These are phyloP conservation scores for Halophytophthora batemanensis DNA, from an alignment of 352 stramenopile genomes.

Conservation along the genomic window DNA sequence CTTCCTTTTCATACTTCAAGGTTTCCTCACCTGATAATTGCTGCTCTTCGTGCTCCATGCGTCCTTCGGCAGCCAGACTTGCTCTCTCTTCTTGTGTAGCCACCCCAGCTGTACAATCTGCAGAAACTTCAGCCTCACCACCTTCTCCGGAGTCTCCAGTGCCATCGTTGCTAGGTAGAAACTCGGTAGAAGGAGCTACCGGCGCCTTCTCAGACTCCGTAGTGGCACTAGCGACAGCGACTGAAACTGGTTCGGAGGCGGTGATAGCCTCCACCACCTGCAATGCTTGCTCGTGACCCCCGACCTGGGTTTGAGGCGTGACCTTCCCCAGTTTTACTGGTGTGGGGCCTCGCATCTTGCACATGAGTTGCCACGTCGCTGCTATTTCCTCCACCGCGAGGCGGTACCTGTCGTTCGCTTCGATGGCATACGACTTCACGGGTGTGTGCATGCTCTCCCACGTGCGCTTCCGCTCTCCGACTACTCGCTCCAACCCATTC, in stretches of 20 bases:
- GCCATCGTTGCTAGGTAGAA: too few relatives aligned
- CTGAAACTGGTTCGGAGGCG: conserved; percentile 14
- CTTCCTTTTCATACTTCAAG: too few relatives aligned
- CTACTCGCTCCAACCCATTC: conserved; percentile 27
- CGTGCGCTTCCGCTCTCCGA: conserved; percentile 43
- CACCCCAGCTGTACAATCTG: too few relatives aligned
- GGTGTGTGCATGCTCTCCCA: conserved; percentile 65
- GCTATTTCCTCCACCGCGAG: conserved; percentile 25
- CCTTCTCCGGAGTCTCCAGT: too few relatives aligned
- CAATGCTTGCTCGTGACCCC: not conserved
- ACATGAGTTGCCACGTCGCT: conserved; percentile 16
- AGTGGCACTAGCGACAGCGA: not conserved
- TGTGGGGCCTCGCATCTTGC: conserved; percentile 2
- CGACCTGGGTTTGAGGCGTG: not conserved
- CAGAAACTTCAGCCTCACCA: too few relatives aligned
- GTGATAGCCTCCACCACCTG: conserved; percentile 6
- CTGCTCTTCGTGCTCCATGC: too few relatives aligned
- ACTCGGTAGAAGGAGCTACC: too few relatives aligned
- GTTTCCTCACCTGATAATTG: too few relatives aligned
- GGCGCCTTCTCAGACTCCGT: not conserved
- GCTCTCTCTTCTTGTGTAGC: too few relatives aligned
- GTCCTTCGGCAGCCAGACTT: too few relatives aligned
- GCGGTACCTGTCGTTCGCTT: conserved; percentile 52
- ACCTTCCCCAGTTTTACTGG: conserved; percentile 17
- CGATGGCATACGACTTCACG: conserved; percentile 61